Evolutionary conservation across 805 yeast genomes (phyloP).

Genomic region (Debaryomyces maramus): DNA sequence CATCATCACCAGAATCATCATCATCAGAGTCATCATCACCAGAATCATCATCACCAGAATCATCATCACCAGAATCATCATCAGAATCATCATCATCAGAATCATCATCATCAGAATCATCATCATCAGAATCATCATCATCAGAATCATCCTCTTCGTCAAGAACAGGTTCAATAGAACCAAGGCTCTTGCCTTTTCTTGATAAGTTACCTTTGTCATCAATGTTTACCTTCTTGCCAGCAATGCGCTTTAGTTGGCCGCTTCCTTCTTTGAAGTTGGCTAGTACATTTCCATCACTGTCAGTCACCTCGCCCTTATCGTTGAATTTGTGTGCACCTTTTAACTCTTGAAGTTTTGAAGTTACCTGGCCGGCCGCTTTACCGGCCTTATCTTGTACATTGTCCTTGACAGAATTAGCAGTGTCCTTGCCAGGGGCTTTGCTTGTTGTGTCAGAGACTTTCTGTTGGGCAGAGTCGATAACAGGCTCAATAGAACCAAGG

Average conservation of each 20-base stretch:
- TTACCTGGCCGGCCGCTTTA: not conserved
- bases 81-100: too few relatives aligned
- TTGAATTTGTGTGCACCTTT: not conserved
- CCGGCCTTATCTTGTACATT: conserved; percentile 1
- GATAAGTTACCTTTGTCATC: conserved; percentile 1
- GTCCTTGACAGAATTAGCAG: conserved; percentile 1
- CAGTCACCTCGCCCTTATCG: not conserved
- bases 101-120: too few relatives aligned
- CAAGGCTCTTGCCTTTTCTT: conserved; percentile 1
- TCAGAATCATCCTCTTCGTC: conserved; percentile 1
- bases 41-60: too few relatives aligned
- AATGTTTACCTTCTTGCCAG: conserved; percentile 1
- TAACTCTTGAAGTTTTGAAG: conserved; percentile 3
- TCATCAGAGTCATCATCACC: too few relatives aligned
- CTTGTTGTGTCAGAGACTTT: conserved; percentile 1
- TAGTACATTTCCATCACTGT: not conserved
- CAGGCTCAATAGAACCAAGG: conserved; percentile 1
- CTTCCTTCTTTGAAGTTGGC: conserved; percentile 2
- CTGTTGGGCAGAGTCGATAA: not conserved
- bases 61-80: too few relatives aligned
- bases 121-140: not conserved
- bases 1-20: too few relatives aligned
- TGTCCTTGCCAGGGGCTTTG: not conserved
- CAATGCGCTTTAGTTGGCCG: not conserved
- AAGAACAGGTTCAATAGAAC: conserved; percentile 2